Conservation (phyloP, 805 yeast genomes). For the Saturnispora sanitii region DNA sequence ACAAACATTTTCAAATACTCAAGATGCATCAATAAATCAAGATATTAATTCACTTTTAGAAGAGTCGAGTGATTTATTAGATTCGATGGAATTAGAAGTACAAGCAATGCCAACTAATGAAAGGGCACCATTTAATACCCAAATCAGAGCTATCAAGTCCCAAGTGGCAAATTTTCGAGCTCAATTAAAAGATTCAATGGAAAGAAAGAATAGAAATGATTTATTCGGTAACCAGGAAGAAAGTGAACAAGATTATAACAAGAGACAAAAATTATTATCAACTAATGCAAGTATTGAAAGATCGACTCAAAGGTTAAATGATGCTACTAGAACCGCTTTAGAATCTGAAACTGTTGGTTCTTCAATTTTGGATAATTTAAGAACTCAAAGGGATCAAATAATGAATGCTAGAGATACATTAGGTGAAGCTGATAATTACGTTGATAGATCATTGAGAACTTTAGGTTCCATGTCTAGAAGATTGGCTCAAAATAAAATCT, state of each 20-base stretch:
- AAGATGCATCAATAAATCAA: not conserved
- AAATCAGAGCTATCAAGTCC: slow-evolving; percentile 59
- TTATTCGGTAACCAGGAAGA: slow-evolving; percentile 41
- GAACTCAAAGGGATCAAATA: slow-evolving; percentile 91
- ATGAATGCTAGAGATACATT: slow-evolving; percentile 77
- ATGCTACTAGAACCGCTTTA: slow-evolving; percentile 80
- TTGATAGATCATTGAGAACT: slow-evolving; percentile 81
- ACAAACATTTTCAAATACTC: not conserved
- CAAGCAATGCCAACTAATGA: slow-evolving; percentile 70
- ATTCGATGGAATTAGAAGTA: slow-evolving; percentile 81
- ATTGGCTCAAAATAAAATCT: slow-evolving; percentile 81
- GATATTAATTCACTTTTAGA: slow-evolving; percentile 35
- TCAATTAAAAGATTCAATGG: slow-evolving; percentile 46
- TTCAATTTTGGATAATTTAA: slow-evolving; percentile 73
- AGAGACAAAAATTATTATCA: slow-evolving; percentile 69
- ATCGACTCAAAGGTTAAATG: slow-evolving; percentile 72
- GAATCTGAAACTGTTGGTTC: slow-evolving; percentile 93
- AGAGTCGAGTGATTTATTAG: slow-evolving; percentile 70
- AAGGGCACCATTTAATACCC: slow-evolving; percentile 63
- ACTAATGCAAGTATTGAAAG: slow-evolving; percentile 76
- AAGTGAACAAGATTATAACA: slow-evolving; percentile 32
- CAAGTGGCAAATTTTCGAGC: slow-evolving; percentile 50
- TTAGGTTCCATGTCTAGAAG: slow-evolving; percentile 87
- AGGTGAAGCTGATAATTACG: slow-evolving; percentile 84
- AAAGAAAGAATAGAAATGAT: slow-evolving; percentile 60